Evolutionary conservation across 2,329 filamentous ascomycete species (phyloP).

Genomic region (Tympanopsis confertula): DNA sequence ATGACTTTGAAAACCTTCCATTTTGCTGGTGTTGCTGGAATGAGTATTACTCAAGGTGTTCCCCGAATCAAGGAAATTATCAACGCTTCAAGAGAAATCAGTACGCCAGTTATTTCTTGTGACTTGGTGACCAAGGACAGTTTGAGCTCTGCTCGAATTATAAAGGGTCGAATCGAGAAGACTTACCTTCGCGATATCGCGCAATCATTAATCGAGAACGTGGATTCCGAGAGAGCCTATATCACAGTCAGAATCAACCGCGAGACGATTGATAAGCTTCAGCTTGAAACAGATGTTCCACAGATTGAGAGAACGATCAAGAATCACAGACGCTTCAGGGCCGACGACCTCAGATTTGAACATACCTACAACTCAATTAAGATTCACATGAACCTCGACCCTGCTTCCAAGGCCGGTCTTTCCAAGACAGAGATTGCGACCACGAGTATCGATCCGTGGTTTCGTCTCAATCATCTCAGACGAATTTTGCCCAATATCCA

Average conservation of each 20-base stretch:
- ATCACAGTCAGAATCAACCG: conserved; percentile 75
- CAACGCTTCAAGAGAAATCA: conserved; percentile 90
- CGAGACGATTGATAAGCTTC: conserved; percentile 66
- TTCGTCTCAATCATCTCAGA: conserved; percentile 76
- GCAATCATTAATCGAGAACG: conserved; percentile 74
- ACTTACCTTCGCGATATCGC: conserved; percentile 78
- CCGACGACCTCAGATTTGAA: conserved; percentile 46
- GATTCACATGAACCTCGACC: conserved; percentile 33
- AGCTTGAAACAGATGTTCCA: conserved; percentile 62
- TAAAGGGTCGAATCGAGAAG: conserved; percentile 90
- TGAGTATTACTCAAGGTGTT: conserved; percentile 98
- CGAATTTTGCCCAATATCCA: conserved; percentile 71
- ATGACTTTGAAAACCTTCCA: conserved; percentile 99
- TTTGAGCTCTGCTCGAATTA: conserved; percentile 72
- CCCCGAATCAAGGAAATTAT: conserved; percentile 99
- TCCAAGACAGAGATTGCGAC: conserved; percentile 34
- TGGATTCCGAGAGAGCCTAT: conserved; percentile 65
- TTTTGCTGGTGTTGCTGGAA: conserved; percentile 97
- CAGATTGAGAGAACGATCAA: conserved; percentile 71
- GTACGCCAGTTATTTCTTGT: conserved; percentile 85
- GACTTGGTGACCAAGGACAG: conserved; percentile 65
- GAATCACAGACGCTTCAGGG: conserved; percentile 72
- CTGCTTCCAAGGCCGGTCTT: conserved; percentile 30
- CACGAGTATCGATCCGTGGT: conserved; percentile 51
- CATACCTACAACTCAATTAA: conserved; percentile 65